Conservation (phyloP, 2,329 filamentous ascomycete genomes). For the Xylaria sp. region DNA sequence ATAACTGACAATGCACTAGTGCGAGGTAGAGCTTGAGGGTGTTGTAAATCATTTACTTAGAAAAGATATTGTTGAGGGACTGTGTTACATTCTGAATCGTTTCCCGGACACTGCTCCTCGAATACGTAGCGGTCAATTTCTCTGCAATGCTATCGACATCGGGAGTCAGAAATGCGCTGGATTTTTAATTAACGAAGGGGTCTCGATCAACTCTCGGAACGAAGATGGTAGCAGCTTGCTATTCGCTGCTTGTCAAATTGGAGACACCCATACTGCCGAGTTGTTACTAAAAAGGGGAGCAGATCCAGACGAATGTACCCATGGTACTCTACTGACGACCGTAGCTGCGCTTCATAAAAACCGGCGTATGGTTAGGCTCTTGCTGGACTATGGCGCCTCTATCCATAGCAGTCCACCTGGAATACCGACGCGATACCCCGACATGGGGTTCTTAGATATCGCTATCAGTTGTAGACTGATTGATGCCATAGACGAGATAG, state of each 20-base stretch:
- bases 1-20: background rate
- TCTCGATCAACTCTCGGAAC: constrained; percentile 12
- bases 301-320: constrained; percentile 34
- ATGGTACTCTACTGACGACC: background rate
- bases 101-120: constrained; percentile 2
- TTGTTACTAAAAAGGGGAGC: constrained; percentile 36
- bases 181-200: constrained; percentile 31
- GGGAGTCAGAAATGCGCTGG: constrained; percentile 6
- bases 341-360: constrained; percentile 14
- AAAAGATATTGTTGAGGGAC: background rate
- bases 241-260: constrained; percentile 23
- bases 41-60: background rate
- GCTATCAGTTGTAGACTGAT: constrained; percentile 22
- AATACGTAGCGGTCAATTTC: background rate
- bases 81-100: constrained; percentile 12
- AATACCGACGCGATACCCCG: background rate
- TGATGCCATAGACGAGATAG: constrained; percentile 13
- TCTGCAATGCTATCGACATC: constrained; percentile 1
- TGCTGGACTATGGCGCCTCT: constrained; percentile 37
- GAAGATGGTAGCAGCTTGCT: constrained; percentile 24
- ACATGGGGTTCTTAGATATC: constrained; percentile 31
- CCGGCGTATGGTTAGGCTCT: constrained; percentile 18
- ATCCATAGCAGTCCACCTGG: constrained; percentile 29
- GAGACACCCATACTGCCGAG: background rate
- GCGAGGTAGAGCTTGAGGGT: background rate